A percentile compares a stretch with the other conserved stretches of the same genome.
These are phyloP conservation scores for Aspergillus pseudotamarii DNA, from an alignment of 2,329 filamentous ascomycete genomes.

Conservation along the genomic window DNA sequence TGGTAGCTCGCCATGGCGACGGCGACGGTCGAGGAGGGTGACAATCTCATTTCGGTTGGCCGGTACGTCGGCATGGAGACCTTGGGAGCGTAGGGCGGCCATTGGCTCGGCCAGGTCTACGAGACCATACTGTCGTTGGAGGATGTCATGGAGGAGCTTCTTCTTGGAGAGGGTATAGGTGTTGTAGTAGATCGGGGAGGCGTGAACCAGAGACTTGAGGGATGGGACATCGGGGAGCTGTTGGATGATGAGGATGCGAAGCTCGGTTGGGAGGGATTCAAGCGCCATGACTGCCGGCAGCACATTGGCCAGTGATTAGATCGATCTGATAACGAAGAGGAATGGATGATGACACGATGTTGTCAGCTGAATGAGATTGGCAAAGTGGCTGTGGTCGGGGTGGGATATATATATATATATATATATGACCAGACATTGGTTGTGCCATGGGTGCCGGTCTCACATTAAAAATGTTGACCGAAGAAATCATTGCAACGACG, in stretches of 20 bases:
- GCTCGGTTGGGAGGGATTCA: slow-evolving; percentile 18
- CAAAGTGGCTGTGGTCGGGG: neutral
- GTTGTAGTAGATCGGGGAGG: slow-evolving; percentile 15
- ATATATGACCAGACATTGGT: neutral
- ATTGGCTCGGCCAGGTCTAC: slow-evolving; percentile 17
- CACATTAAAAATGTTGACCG: neutral
- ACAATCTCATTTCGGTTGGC: slow-evolving; percentile 15
- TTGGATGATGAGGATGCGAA: slow-evolving; percentile 17
- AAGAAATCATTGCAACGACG: neutral
- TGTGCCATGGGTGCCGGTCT: neutral
- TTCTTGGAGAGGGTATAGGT: slow-evolving; percentile 15
- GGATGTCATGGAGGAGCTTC: slow-evolving; percentile 15
- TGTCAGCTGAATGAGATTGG: neutral
- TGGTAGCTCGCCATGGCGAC: slow-evolving; percentile 10
- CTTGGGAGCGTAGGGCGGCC: slow-evolving; percentile 16
- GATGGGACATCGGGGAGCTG: slow-evolving; percentile 14
- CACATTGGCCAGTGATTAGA: slow-evolving; percentile 1
- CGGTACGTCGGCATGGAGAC: slow-evolving; percentile 15
- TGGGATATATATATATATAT: neutral
- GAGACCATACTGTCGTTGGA: slow-evolving; percentile 12
- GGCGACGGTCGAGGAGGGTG: slow-evolving; percentile 15
- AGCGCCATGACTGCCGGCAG: slow-evolving; percentile 13
- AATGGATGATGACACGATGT: neutral
- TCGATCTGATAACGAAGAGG: neutral
- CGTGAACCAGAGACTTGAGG: slow-evolving; percentile 14